Conservation (phyloP, 2,329 filamentous ascomycete genomes). For the Fusarium foetens region DNA sequence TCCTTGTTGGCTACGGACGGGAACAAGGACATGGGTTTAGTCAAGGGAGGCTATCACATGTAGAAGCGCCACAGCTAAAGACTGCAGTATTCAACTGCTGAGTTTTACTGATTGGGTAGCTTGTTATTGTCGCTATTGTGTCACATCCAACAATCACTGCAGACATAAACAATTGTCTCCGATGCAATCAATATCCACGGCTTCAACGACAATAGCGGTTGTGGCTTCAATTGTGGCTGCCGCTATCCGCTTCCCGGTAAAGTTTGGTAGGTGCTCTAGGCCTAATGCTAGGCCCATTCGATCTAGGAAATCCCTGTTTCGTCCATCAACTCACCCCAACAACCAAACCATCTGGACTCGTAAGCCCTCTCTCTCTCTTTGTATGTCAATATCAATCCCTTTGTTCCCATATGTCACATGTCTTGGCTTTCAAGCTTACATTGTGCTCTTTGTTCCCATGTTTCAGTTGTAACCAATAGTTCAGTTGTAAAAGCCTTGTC, state of each 20-base stretch:
- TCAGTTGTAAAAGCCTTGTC: not conserved
- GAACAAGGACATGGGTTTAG: conserved; percentile 21
- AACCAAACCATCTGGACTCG: conserved; percentile 12
- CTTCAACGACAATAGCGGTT: conserved; percentile 21
- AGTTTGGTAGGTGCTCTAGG: not conserved
- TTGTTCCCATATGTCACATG: not conserved
- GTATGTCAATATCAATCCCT: not conserved
- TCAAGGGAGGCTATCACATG: conserved; percentile 24
- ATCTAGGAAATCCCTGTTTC: conserved; percentile 6
- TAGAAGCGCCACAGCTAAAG: conserved; percentile 10
- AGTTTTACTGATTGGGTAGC: not conserved
- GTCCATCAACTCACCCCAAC: conserved; percentile 25
- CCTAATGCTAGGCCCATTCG: not conserved
- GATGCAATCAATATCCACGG: not conserved
- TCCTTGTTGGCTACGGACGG: conserved; percentile 13
- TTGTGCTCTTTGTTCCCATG: conserved; percentile 13
- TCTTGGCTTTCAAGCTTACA: not conserved
- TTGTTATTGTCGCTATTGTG: conserved; percentile 1
- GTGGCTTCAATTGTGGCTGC: conserved; percentile 29
- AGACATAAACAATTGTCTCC: not conserved
- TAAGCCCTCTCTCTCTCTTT: not conserved
- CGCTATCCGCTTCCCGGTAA: conserved; percentile 25
- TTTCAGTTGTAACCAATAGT: not conserved
- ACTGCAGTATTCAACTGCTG: not conserved
- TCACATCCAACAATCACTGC: not conserved